A percentile compares a stretch with the other conserved stretches of the same genome.
Evolutionary conservation across 2,329 filamentous ascomycete genomes (phyloP).

Genomic region (Diaporthe longicolla): DNA sequence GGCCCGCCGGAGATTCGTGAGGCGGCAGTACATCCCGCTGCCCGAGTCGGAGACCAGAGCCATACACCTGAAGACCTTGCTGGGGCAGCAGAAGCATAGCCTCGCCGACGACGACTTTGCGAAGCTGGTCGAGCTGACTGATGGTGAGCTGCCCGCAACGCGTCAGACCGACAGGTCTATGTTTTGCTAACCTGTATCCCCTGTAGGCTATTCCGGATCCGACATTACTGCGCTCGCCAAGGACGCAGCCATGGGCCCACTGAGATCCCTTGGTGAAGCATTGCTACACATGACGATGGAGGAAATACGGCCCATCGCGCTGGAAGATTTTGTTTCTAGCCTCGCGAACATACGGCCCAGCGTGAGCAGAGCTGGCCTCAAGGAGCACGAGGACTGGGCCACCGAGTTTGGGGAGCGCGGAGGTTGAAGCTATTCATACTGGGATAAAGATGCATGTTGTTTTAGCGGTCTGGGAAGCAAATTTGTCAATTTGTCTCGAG

Average conservation of each 20-base stretch:
- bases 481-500: not conserved
- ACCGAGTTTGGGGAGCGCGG: slow-evolving; percentile 92
- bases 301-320: slow-evolving; percentile 88
- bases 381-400: slow-evolving; percentile 95
- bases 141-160: slow-evolving; percentile 71
- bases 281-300: slow-evolving; percentile 94
- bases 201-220: slow-evolving; percentile 91
- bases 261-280: slow-evolving; percentile 90
- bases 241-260: slow-evolving; percentile 96
- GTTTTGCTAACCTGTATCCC: slow-evolving; percentile 35
- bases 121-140: slow-evolving; percentile 82
- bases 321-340: slow-evolving; percentile 88
- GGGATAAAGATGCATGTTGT: not conserved
- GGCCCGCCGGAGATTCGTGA: slow-evolving; percentile 88
- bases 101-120: slow-evolving; percentile 80
- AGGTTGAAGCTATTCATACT: slow-evolving; percentile 64
- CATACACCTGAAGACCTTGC: slow-evolving; percentile 81
- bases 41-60: slow-evolving; percentile 87
- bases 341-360: slow-evolving; percentile 88
- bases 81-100: slow-evolving; percentile 90
- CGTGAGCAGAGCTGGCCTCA: slow-evolving; percentile 86
- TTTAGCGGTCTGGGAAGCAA: slow-evolving; percentile 8
- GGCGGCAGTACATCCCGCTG: slow-evolving; percentile 94
- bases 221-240: slow-evolving; percentile 98
- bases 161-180: fast-evolving